These are phyloP conservation scores for Ploettnerulaceae sp. DNA, from an alignment of 2,329 filamentous ascomycete genomes.

Conservation along the genomic window DNA sequence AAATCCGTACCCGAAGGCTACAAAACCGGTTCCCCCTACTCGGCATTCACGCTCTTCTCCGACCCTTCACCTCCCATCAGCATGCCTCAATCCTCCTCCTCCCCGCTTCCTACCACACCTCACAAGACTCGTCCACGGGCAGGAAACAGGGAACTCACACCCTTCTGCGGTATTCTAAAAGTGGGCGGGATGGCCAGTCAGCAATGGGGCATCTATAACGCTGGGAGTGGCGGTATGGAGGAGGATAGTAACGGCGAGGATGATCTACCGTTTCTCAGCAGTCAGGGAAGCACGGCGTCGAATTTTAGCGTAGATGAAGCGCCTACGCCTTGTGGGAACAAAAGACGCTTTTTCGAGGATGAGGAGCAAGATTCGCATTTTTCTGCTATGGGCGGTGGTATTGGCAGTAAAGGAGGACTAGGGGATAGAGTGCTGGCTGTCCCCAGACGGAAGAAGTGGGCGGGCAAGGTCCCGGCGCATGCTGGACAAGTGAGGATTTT, in stretches of 20 bases:
- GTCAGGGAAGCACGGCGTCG: conserved; percentile 24
- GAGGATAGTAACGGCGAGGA: conserved; percentile 28
- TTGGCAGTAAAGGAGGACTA: conserved; percentile 22
- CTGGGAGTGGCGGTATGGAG: conserved; percentile 39
- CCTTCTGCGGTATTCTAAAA: conserved; percentile 77
- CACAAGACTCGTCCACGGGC: conserved; percentile 25
- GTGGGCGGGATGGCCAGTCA: conserved; percentile 61
- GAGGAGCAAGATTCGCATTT: conserved; percentile 17
- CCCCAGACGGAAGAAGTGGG: conserved; percentile 24
- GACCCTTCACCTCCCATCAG: conserved; percentile 32
- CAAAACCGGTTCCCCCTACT: conserved; percentile 60
- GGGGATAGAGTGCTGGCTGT: conserved; percentile 26
- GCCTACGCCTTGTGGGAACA: conserved; percentile 16
- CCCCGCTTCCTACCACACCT: conserved; percentile 3
- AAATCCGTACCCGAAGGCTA: conserved; percentile 93
- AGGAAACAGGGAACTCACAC: conserved; percentile 57
- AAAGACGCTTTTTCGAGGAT: conserved; percentile 28
- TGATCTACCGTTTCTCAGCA: conserved; percentile 25
- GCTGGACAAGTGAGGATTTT: conserved; percentile 10
- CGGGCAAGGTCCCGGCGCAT: conserved; percentile 26
- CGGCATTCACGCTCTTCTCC: conserved; percentile 49
- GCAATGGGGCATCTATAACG: conserved; percentile 20
- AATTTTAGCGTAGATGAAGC: conserved; percentile 13
- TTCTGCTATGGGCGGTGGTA: conserved; percentile 2
- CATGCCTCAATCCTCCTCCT: background rate